These are phyloP conservation scores for Sclerotinia borealis DNA, from an alignment of 2,329 filamentous ascomycete genomes.

Conservation along the genomic window DNA sequence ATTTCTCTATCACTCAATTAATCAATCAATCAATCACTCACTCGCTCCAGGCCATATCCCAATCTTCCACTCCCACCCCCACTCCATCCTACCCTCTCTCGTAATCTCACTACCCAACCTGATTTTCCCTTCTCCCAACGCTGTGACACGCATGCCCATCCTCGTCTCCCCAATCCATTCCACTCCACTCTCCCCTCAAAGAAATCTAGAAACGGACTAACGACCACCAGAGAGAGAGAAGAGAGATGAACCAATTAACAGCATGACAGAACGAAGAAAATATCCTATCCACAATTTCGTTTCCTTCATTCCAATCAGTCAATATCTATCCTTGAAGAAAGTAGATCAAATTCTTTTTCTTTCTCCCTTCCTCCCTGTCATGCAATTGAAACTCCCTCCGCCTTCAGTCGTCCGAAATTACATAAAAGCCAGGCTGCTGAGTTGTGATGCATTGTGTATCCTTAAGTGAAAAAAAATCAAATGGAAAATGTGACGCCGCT, in stretches of 20 bases:
- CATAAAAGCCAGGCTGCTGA: not conserved
- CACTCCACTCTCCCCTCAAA: no score
- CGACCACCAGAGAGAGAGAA: not conserved
- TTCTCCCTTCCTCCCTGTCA: not conserved
- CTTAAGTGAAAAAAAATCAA: not conserved
- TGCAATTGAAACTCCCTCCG: not conserved
- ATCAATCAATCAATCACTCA: not conserved
- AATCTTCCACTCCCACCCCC: not conserved
- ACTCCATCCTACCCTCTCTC: not conserved
- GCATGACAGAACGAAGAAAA: not conserved
- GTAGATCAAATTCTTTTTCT: not conserved
- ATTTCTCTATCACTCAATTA: slow-evolving; percentile 1
- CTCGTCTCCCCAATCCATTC: not conserved
- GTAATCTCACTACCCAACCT: not conserved
- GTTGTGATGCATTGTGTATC: not conserved
- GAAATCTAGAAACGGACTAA: not conserved
- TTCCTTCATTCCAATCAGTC: not conserved
- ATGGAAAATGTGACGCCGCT: not conserved
- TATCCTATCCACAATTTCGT: not conserved
- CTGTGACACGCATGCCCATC: not conserved
- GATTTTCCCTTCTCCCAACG: not conserved
- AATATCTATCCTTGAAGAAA: slow-evolving; percentile 1
- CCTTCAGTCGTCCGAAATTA: not conserved
- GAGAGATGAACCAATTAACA: not conserved
- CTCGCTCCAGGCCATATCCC: not conserved